Evolutionary conservation across 495 filamentous ascomycete species (phyloP).

Genomic region (Rusavskia elegans): DNA sequence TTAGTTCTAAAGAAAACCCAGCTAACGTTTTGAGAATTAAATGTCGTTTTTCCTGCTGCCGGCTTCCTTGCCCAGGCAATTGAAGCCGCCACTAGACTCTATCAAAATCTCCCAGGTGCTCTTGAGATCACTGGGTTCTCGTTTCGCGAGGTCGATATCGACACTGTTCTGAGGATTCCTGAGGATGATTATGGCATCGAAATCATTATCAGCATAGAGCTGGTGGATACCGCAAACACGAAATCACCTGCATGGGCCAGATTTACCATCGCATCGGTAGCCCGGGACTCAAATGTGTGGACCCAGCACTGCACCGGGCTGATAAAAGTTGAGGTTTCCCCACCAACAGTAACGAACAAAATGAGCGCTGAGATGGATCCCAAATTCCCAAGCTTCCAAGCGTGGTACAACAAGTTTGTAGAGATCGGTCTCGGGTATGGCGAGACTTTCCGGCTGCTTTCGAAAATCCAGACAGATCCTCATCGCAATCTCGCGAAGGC

Average conservation of each 20-base stretch:
- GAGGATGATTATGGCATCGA: constrained; percentile 14
- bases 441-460: constrained; percentile 10
- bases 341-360: neutral
- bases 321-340: neutral
- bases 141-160: constrained; percentile 11
- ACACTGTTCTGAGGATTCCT: constrained; percentile 8
- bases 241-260: constrained; percentile 4
- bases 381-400: neutral
- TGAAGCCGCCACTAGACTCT: constrained; percentile 29
- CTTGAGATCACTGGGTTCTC: constrained; percentile 2
- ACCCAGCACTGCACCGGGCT: constrained; percentile 1
- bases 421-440: constrained; percentile 14
- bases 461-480: constrained; percentile 6
- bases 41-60: constrained; percentile 34
- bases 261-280: constrained; percentile 9
- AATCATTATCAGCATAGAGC: constrained; percentile 7
- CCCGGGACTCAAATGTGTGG: neutral
- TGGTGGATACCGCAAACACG: neutral
- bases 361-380: neutral
- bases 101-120: neutral
- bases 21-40: neutral
- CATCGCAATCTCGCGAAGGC: constrained; percentile 3
- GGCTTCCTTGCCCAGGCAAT: constrained; percentile 44
- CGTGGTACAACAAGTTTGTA: constrained; percentile 13
- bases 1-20: neutral